These are phyloP conservation scores for Sarcodon aspratus DNA, from an alignment of 768 basidiomycete species.

Conservation along the genomic window DNA sequence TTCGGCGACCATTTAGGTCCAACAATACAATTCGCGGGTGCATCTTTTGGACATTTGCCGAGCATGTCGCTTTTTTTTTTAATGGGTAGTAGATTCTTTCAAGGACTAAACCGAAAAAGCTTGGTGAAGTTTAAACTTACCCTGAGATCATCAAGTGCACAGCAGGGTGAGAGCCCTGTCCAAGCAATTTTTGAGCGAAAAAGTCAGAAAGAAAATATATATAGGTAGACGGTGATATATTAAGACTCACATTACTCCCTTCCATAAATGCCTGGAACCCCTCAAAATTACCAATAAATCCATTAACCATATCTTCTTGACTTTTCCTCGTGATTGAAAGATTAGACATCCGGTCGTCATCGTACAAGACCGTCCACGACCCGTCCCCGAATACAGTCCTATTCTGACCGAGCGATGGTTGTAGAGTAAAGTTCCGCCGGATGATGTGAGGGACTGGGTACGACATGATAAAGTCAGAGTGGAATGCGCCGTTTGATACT, in stretches of 20 bases:
- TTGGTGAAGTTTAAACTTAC: slow-evolving; percentile 5
- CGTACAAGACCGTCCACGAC: slow-evolving; percentile 7
- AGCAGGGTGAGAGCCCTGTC: slow-evolving; percentile 20
- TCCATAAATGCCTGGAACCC: slow-evolving; percentile 21
- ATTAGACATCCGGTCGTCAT: slow-evolving; percentile 16
- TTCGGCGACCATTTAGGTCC: background rate
- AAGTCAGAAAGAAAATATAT: no score
- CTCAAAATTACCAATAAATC: slow-evolving; percentile 18
- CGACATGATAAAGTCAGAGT: slow-evolving; percentile 11
- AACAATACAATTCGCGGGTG: background rate
- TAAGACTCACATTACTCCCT: slow-evolving; percentile 12
- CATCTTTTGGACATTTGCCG: slow-evolving; percentile 15
- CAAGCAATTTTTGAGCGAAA: background rate
- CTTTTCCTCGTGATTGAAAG: slow-evolving; percentile 13
- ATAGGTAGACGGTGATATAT: no score
- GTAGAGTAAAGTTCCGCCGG: slow-evolving; percentile 22
- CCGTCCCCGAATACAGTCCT: slow-evolving; percentile 8
- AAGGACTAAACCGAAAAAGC: background rate
- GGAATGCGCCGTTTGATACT: slow-evolving; percentile 18
- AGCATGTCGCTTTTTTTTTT: slow-evolving; percentile 13
- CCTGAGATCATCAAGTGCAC: slow-evolving; percentile 23
- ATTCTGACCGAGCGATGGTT: slow-evolving; percentile 13
- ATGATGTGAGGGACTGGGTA: slow-evolving; percentile 22
- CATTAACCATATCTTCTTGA: slow-evolving; percentile 14
- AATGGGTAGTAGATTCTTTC: background rate